Evolutionary conservation across 2,329 filamentous ascomycete species (phyloP), one percentile per base, ranked within the genome.

Genomic region (Cadophora malorum): DNA sequence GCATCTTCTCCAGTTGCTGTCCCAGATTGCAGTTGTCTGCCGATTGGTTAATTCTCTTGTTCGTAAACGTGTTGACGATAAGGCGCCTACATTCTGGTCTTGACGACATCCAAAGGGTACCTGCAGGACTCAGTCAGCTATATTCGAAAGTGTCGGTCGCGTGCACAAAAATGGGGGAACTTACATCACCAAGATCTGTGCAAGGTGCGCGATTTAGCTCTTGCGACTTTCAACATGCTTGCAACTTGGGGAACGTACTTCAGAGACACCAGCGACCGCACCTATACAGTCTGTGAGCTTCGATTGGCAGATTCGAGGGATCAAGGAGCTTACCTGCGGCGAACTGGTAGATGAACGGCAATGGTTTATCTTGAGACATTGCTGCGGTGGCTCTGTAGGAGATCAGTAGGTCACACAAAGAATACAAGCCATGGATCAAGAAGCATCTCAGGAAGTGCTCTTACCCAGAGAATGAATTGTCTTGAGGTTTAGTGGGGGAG

Each of bases 61-160:
- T 28, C 28, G 19, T 65, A 35, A 21, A 1, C 5, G 23, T 28
- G 45, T 25, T 25, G 31, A 14, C 8, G 28, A 25, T 25, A 45
- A 19, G 16, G 12, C 72, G 80, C 90, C 86, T 88, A 96, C 92
- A 97, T 91, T 90, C 95, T 87, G 73, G 96, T 98, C 88, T 98
- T 98, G 81, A 98, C 93, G 68, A 99, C 96, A 80, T 99, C 96
- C 80, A 99, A 86, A 74, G 96, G 96, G 85, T 99, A 99, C 96
- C 94, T 97, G 79, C 74, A 77, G 35, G 75, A 67, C 68, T 3
- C 25, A 62, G 38, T 76, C 58, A 76, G 69, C 62, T 63, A 7
- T 67, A 8, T 4, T 45, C 21, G 10, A 61, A 50, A 38, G 38
- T 25, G 56, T 28, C 47, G 55, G 56, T 28, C 47, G 55, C 67